These are phyloP conservation scores for Pseudonitzschia pungens DNA, from an alignment of 108 stramenopile species.

Conservation along the genomic window DNA sequence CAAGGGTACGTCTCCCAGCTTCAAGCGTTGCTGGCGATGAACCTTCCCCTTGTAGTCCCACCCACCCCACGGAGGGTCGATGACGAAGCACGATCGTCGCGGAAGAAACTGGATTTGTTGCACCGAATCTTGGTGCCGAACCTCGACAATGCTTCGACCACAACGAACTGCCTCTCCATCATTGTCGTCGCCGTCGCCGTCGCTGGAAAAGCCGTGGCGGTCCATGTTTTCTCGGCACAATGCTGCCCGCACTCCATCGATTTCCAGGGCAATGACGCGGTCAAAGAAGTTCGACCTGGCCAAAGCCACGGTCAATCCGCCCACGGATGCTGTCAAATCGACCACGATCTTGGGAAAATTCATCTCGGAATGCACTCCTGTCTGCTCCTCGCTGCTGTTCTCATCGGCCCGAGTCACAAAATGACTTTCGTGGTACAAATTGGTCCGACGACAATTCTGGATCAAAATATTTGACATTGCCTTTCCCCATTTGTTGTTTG, in stretches of 20 bases:
- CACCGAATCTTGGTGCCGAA: slow-evolving; percentile 41
- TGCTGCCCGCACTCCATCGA: slow-evolving; percentile 39
- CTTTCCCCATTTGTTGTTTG: slow-evolving; percentile 37
- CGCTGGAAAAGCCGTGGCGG: slow-evolving; percentile 16
- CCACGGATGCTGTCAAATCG: slow-evolving; percentile 52
- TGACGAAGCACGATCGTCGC: slow-evolving; percentile 24
- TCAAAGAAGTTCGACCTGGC: slow-evolving; percentile 31
- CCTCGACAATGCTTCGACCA: slow-evolving; percentile 22
- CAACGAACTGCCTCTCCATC: neutral
- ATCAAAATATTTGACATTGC: slow-evolving; percentile 42
- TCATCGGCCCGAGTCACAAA: neutral
- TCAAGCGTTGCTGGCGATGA: slow-evolving; percentile 15
- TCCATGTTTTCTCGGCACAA: slow-evolving; percentile 45
- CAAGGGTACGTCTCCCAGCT: slow-evolving; percentile 36
- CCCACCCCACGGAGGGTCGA: slow-evolving; percentile 64
- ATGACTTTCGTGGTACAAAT: neutral
- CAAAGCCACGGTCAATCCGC: slow-evolving; percentile 42
- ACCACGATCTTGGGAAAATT: slow-evolving; percentile 13
- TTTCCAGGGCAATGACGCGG: slow-evolving; percentile 42
- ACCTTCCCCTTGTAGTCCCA: slow-evolving; percentile 33
- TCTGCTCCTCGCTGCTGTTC: neutral
- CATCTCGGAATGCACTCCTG: neutral
- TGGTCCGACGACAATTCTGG: slow-evolving; percentile 13
- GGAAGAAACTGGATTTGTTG: slow-evolving; percentile 29
- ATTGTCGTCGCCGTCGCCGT: neutral